Evolutionary conservation across 78 protist genomes (phyloP).

Genomic region (Blattamonas nauphoetae): DNA sequence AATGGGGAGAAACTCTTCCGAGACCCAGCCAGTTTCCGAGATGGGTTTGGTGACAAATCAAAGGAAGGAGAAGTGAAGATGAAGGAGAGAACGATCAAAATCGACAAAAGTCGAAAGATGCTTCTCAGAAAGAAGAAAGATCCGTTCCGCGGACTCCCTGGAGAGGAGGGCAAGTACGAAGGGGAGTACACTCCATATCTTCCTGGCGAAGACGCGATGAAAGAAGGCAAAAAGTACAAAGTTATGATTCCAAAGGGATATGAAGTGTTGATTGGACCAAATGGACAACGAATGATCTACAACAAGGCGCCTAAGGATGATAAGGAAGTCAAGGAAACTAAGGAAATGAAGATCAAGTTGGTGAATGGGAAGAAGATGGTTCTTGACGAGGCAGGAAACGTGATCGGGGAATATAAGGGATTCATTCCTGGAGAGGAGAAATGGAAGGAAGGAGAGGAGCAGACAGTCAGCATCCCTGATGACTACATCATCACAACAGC

Average conservation of each 20-base stretch:
- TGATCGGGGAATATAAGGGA: background rate
- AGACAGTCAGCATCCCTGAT: background rate
- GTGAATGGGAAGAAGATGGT: background rate
- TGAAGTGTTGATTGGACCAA: background rate
- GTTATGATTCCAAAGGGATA: background rate
- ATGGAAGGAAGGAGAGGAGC: background rate
- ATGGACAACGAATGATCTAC: too few species aligned
- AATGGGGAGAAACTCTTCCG: background rate
- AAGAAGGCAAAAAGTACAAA: background rate
- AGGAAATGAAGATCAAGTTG: background rate
- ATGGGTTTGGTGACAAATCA: too few species aligned
- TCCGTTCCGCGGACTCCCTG: background rate
- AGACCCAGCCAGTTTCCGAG: too few species aligned
- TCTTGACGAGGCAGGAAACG: too few species aligned
- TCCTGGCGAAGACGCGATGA: background rate
- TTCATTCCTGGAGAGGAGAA: background rate
- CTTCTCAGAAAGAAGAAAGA: background rate
- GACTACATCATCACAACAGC: too few species aligned
- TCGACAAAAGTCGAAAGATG: background rate
- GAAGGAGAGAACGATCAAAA: background rate
- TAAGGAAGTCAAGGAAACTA: too few species aligned
- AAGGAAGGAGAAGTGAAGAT: too few species aligned
- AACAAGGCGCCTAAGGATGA: too few species aligned
- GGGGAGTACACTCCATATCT: background rate
- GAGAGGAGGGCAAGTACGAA: background rate